Evolutionary conservation across 2,329 filamentous ascomycete genomes (phyloP).

Genomic region (Fusarium verrucosum): DNA sequence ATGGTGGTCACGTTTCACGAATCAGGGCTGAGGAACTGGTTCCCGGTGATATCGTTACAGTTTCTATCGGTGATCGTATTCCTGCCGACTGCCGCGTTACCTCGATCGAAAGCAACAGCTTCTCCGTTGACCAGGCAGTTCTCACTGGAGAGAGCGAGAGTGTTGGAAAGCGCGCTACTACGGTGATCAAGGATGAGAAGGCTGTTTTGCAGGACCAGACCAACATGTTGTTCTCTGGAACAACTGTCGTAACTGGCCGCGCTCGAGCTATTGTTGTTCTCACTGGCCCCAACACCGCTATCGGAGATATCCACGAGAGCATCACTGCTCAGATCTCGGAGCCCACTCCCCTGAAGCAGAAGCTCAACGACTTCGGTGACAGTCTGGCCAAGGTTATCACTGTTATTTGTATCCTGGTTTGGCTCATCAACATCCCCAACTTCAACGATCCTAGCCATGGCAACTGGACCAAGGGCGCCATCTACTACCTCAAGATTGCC

Average conservation of each 20-base stretch:
- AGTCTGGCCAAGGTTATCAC: slow-evolving; percentile 97
- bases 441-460: slow-evolving; percentile 96
- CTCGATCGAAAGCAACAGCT: slow-evolving; percentile 95
- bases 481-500: slow-evolving; percentile 99
- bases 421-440: slow-evolving; percentile 98
- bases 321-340: slow-evolving; percentile 98
- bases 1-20: slow-evolving; percentile 77
- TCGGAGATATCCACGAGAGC: slow-evolving; percentile 98
- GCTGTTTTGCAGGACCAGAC: slow-evolving; percentile 97
- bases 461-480: slow-evolving; percentile 94
- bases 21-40: slow-evolving; percentile 98
- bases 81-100: slow-evolving; percentile 93
- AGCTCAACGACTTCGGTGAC: slow-evolving; percentile 98
- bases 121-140: slow-evolving; percentile 95
- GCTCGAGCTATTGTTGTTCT: slow-evolving; percentile 90
- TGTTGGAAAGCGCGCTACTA: slow-evolving; percentile 80
- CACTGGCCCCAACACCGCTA: slow-evolving; percentile 90
- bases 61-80: slow-evolving; percentile 90
- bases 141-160: slow-evolving; percentile 98
- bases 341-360: slow-evolving; percentile 96
- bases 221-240: slow-evolving; percentile 99
- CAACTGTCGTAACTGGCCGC: slow-evolving; percentile 93
- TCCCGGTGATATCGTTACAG: slow-evolving; percentile 88
- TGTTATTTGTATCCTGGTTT: slow-evolving; percentile 93
- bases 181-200: slow-evolving; percentile 76